Evolutionary conservation across 495 filamentous ascomycete species (phyloP).

Genomic region (Aspergillus sclerotiicarbonarius): DNA sequence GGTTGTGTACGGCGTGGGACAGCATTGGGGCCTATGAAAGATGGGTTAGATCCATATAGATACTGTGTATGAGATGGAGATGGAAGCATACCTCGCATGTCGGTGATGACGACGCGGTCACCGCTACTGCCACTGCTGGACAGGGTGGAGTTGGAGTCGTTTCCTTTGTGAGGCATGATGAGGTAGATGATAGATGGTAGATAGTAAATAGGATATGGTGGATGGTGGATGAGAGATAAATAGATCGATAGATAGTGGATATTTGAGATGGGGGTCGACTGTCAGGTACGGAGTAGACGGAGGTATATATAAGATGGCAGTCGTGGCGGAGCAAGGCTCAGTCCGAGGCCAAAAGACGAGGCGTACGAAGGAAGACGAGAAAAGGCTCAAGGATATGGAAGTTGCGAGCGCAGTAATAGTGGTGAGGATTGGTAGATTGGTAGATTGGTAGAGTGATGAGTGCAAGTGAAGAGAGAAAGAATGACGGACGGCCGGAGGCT

Average conservation of each 20-base stretch:
- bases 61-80: background rate
- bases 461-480: constrained; percentile 7
- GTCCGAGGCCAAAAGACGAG: background rate
- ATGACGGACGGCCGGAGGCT: constrained; percentile 16
- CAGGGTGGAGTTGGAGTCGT: constrained; percentile 45
- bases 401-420: background rate
- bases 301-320: constrained; percentile 10
- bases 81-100: constrained; percentile 36
- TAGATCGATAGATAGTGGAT: constrained; percentile 1
- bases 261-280: constrained; percentile 3
- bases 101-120: constrained; percentile 35
- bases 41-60: too few relatives aligned
- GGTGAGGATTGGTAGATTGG: constrained; percentile 2
- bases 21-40: constrained; percentile 25
- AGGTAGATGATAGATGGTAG: too few relatives aligned
- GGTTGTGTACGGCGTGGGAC: constrained; percentile 33
- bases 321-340: constrained; percentile 19
- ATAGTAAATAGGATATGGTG: background rate
- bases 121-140: constrained; percentile 42
- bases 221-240: background rate
- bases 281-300: constrained; percentile 1
- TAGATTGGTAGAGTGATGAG: constrained; percentile 16
- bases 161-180: constrained; percentile 46
- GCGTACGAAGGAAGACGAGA: constrained; percentile 1
- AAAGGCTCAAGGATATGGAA: background rate